These are phyloP conservation scores for Draba incana DNA, from an alignment of 345 rosid species.

Conservation along the genomic window DNA sequence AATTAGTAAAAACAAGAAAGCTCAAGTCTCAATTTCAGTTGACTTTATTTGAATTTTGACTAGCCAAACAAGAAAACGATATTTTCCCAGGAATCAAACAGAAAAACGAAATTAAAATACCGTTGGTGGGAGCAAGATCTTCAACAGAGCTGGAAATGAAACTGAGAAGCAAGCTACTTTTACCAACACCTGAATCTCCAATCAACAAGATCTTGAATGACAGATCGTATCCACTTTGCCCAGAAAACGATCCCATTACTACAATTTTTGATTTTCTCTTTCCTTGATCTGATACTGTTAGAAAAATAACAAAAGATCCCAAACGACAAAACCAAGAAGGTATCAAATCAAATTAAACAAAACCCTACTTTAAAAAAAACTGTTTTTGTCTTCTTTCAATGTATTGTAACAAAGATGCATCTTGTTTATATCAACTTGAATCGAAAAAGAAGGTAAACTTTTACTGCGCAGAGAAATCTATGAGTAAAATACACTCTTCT, in stretches of 20 bases:
- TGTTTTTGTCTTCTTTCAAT: background rate
- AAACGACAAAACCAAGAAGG: conserved; percentile 32
- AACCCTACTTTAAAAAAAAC: conserved; percentile 22
- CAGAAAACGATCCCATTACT: conserved; percentile 49
- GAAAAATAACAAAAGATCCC: conserved; percentile 21
- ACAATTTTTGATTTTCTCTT: conserved; percentile 3
- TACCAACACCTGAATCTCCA: conserved; percentile 99
- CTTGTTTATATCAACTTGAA: background rate
- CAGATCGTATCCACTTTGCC: conserved; percentile 69
- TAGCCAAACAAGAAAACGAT: background rate
- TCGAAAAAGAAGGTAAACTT: conserved; percentile 19
- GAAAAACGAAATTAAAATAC: conserved; percentile 43
- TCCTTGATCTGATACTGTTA: conserved; percentile 34
- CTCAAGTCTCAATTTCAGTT: conserved; percentile 15
- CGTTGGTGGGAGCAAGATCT: conserved; percentile 87
- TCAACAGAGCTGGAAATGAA: conserved; percentile 71
- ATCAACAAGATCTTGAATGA: conserved; percentile 91
- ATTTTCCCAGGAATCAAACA: conserved; percentile 17
- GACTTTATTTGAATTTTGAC: conserved; percentile 25
- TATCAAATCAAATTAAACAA: conserved; percentile 42
- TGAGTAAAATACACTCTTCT: conserved; percentile 38
- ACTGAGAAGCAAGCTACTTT: conserved; percentile 84
- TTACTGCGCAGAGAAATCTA: conserved; percentile 13
- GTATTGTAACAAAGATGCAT: conserved; percentile 5
- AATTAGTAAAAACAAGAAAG: background rate